Conservation (phyloP, 78 protist species). For the Dictyostelium discoideum region DNA sequence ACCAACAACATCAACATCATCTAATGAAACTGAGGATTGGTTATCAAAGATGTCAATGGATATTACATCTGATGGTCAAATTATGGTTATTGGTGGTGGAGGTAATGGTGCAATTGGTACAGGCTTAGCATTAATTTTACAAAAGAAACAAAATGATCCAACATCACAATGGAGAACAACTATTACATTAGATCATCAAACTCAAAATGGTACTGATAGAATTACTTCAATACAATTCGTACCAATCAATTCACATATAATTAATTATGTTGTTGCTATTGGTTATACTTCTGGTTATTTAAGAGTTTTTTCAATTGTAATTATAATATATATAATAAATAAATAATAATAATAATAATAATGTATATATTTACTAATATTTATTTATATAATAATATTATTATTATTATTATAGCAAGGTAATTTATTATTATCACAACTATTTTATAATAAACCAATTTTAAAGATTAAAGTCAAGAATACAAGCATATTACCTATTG, state of each 20-base stretch:
- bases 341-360: background rate
- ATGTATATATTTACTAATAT: background rate
- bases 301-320: slow-evolving; percentile 39
- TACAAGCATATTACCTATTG: slow-evolving; percentile 31
- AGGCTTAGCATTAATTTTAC: slow-evolving; percentile 55
- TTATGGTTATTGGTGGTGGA: slow-evolving; percentile 75
- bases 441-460: slow-evolving; percentile 60
- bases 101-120: slow-evolving; percentile 62
- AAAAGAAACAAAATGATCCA: background rate
- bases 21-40: slow-evolving; percentile 12
- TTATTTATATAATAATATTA: background rate
- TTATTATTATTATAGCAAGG: slow-evolving; percentile 31
- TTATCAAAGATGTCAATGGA: slow-evolving; percentile 24
- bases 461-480: slow-evolving; percentile 32
- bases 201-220: slow-evolving; percentile 20
- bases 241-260: background rate
- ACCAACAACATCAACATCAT: background rate
- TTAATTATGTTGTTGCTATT: slow-evolving; percentile 34
- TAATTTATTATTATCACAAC: slow-evolving; percentile 45
- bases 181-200: slow-evolving; percentile 67
- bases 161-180: slow-evolving; percentile 39
- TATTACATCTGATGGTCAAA: slow-evolving; percentile 31
- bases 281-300: slow-evolving; percentile 72
- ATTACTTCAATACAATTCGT: slow-evolving; percentile 34
- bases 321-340: background rate